Base-by-base conservation (phyloP, 2,329 filamentous ascomycete genomes). In the Penicillium brasilianum region DNA sequence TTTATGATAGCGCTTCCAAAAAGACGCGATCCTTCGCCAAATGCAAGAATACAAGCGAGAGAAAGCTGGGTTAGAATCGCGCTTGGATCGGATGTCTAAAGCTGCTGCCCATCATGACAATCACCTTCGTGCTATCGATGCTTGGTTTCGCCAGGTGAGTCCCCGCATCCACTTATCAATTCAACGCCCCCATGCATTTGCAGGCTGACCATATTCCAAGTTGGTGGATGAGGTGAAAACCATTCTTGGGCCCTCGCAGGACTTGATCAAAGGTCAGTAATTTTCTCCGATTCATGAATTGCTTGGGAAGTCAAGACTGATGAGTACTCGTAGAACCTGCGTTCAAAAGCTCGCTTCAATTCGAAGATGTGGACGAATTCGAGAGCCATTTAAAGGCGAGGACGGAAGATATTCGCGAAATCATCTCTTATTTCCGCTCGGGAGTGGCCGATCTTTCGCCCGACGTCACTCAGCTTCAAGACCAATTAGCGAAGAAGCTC, bases 1-100 rank as follows among this genome's bases (percentile, higher is more conserved):
- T 62, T 62, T 57, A 39, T 63, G 77, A 71, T 78, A 96, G 92
- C 88, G 90, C 75, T 95, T 90, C 73, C 91, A 94, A 80, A 99
- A 98, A 81, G 95, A 97, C 82, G 95, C 95, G 66, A 97, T 99
- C 76, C 90, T 91, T 72, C 92, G 96, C 60, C 94, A 97, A 80
- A 97, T 99, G 93, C 91, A 93, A 75, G 95, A 98, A 79, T 97
- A 96, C 79, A 97, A 96, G 80, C 89, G 95, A 70, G 92, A 96
- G 76, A 93, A 93, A 75, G 84, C 85, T 60, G 90, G 90, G 43
- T 82, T 96, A 64, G 93, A 98, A 80, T 83, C 87, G 60, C 90
- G 91, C 73, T 82, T 97, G 63, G 89, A 89, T 73, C 91, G 96
- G 67, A 82, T 96, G 65, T 87, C 91, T 66, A 93, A 92, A 75